Base-by-base conservation (phyloP, 1,139 yeast genomes). In the Diutina mesorugosa region DNA sequence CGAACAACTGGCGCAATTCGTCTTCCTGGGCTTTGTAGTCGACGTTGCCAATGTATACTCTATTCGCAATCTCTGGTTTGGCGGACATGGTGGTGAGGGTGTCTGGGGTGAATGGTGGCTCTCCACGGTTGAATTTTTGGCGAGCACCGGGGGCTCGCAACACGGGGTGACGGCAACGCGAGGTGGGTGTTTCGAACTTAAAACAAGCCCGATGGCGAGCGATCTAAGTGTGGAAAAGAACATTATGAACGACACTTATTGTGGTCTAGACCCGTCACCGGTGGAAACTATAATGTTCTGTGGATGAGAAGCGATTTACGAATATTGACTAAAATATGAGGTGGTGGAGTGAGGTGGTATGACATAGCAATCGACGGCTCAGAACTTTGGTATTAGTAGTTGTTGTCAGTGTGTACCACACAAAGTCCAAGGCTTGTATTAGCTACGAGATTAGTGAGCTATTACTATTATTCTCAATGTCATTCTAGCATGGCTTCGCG, bases 31-130 rank as follows among this genome's bases (percentile, higher is more conserved):
- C 41, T 6, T 16, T 30, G 45, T 32, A 50, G 16, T 30, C 53
- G 29, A 50, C 53, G 53, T 50, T 50, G 32, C 53, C 53, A n/a
- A 50, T 32, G 35, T 50, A 50, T 16, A 50, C 45, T 16, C 53
- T n/a, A 18, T 50, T 30, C 12, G 41, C 45, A 50, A 50, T 50
- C 28, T 9, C 53, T n/a, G 41, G 45, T 50, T 32, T 30, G n/a
- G 32, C 53, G 29, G 53, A 8, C 53, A 50, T 50, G 51, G 14
- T 48, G 35, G 38, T 29, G 38, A 16, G 16, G 35, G 10, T 29
- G 26, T 21, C 16, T 26, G 30, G n/a, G 9, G 16, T 12, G 51
- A 16, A 29, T 28, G 4, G n/a, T 7, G 7, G 14, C 9, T 28
- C 16, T 28, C 16, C 21, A 12, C n/a, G 12, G 32, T 12, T n/a